A percentile compares a stretch with the other conserved stretches of the same genome.
These are phyloP conservation scores for Chaetomium strumarium DNA, from an alignment of 2,329 filamentous ascomycete genomes.

Conservation along the genomic window DNA sequence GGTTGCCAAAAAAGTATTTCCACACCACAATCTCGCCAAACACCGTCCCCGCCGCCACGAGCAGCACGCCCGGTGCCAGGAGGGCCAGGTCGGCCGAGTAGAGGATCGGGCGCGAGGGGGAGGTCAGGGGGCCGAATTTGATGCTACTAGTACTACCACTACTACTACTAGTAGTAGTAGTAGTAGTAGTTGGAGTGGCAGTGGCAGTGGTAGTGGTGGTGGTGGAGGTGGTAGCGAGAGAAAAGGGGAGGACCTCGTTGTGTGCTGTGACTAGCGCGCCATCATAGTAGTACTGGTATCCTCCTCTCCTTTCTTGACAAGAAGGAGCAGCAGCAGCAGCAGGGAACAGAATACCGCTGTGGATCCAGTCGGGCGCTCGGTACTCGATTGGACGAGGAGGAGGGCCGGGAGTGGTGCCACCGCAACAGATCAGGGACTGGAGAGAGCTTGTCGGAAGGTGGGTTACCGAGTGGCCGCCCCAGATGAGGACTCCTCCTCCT, in stretches of 20 bases:
- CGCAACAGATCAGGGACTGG: conserved; percentile 31
- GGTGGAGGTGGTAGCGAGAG: conserved; percentile 12
- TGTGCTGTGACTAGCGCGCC: conserved; percentile 75
- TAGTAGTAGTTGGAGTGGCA: background rate
- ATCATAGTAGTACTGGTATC: conserved; percentile 16
- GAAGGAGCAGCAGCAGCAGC: background rate
- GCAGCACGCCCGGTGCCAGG: conserved; percentile 50
- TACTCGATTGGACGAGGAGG: conserved; percentile 32
- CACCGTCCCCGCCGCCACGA: conserved; percentile 83
- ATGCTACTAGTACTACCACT: conserved; percentile 20
- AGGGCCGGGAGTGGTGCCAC: conserved; percentile 17
- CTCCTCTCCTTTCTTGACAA: background rate
- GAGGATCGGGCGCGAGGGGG: conserved; percentile 73
- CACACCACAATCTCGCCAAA: conserved; percentile 93
- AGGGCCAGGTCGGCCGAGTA: conserved; percentile 76
- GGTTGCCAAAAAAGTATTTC: conserved; percentile 53
- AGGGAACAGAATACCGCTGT: conserved; percentile 56
- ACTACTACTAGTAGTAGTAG: conserved; percentile 20
- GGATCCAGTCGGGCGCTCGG: conserved; percentile 67
- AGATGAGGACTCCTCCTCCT: conserved; percentile 47
- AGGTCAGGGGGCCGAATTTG: conserved; percentile 45
- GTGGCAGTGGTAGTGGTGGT: background rate
- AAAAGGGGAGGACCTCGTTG: conserved; percentile 65
- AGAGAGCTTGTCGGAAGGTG: conserved; percentile 32
- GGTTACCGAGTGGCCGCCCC: conserved; percentile 62